These are phyloP conservation scores for Salvia miltiorrhiza DNA, from an alignment of 257 asterid genomes.

Conservation along the genomic window DNA sequence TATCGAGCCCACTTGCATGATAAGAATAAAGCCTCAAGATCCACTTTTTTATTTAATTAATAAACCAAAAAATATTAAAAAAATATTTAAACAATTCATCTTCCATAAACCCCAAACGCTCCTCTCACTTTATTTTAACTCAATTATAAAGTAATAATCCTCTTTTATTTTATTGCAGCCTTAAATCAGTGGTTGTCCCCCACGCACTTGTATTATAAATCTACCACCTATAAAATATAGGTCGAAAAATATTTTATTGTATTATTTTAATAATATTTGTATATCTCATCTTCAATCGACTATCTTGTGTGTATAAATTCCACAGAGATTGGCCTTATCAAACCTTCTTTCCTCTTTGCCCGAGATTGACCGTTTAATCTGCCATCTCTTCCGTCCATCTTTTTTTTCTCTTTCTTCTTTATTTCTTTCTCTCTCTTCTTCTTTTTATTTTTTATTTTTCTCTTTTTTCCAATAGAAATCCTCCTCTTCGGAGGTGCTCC, in stretches of 20 bases:
- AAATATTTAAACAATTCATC: not conserved
- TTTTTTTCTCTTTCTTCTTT: conserved; percentile 5
- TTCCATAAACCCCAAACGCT: conserved; percentile 22
- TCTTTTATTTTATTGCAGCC: conserved; percentile 30
- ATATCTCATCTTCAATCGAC: not conserved
- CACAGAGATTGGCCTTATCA: conserved; percentile 1
- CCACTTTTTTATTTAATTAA: conserved; percentile 16
- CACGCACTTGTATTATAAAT: conserved; percentile 37
- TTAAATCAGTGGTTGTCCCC: conserved; percentile 51
- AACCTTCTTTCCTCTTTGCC: conserved; percentile 50
- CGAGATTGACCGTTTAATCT: conserved; percentile 38
- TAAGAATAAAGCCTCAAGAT: conserved; percentile 19
- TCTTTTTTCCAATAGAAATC: conserved; percentile 5
- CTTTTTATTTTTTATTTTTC: not conserved
- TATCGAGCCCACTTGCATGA: conserved; percentile 28
- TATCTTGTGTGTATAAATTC: conserved; percentile 35
- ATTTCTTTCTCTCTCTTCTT: not conserved
- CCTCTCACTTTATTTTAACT: conserved; percentile 15
- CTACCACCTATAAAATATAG: conserved; percentile 18
- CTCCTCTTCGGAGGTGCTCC: conserved; percentile 18
- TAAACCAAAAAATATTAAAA: no score
- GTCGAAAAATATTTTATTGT: not conserved
- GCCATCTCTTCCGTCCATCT: conserved; percentile 25
- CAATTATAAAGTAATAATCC: conserved; percentile 5
- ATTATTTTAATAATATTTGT: not conserved